Evolutionary conservation across 176 grass and related monocot genomes (phyloP), one percentile per base, ranked within the genome.

Genomic region (Phragmites australis): DNA sequence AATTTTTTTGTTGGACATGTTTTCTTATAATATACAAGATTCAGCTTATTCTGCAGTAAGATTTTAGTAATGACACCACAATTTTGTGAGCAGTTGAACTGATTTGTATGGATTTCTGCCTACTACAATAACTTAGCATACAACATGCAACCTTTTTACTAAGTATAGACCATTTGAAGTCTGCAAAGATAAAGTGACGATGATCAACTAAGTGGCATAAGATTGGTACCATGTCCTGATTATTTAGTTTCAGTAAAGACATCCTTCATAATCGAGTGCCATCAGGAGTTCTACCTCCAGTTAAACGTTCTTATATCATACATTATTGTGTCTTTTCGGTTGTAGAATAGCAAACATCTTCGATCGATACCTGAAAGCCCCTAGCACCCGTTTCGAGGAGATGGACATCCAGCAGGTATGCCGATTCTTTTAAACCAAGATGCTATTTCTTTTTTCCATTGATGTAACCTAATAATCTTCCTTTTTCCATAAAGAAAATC

Each of bases 341-440:
- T 40, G 52, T 79, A 97, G 93, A 68, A 88, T 93, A 31, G 50
- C 48, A 46, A 85, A 88, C 80, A 77, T 97, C 59, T 93, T 97
- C 58, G 90, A 92, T 51, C 88, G 90, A 47, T 97, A 97, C 65
- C 89, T 91, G 51, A 97, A 89, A 84, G 46, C 78, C 55, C 91
- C 93, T 6, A 88, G 69, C 75, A 92, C 93, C 76, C 87, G 82
- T 15, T 92, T 90, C 22, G 90, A 97, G 81, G 90, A 84, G 71
- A 86, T 89, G 66, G 83, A 93, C 40, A 68, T 55, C 39, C 90
- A 90, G 23, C 90, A 93, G 87, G 89, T 93, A 83, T n/a, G 23
- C 0, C 0, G 15, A n/a, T 77, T 53, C 63, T 54, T 45, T 32
- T 9, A 68, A 81, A 91, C 42, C 30, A 78, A 43, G 14, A 55